phyloP scores from a whole-genome alignment of 2,329 filamentous ascomycete genomes.

The Alternaria postmessia region DNA sequence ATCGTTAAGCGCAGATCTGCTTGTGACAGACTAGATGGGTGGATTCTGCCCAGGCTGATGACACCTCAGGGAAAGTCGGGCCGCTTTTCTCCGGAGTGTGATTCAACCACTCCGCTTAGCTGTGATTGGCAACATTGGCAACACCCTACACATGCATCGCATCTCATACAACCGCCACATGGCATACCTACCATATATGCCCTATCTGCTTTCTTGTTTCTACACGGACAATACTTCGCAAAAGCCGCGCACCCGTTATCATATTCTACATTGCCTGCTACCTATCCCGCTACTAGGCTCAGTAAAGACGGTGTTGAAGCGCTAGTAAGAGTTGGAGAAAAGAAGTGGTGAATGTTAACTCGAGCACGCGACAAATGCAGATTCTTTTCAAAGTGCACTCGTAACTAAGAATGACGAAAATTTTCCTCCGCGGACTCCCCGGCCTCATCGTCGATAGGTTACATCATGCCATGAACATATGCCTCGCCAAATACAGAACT shows the following conservation, averaged over 20 bases:
- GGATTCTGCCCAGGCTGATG: conserved; percentile 12
- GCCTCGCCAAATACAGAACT: neutral
- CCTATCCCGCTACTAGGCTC: too few species aligned
- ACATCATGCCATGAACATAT: neutral
- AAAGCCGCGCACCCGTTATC: too few species aligned
- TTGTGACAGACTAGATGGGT: conserved; percentile 26
- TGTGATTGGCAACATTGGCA: neutral
- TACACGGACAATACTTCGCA: neutral
- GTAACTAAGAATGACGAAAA: too few species aligned
- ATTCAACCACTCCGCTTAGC: neutral
- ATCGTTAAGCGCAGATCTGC: conserved; percentile 29
- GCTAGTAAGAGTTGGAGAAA: too few species aligned
- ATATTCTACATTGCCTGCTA: too few species aligned
- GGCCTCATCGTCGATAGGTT: neutral
- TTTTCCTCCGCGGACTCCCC: neutral
- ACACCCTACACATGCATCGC: neutral
- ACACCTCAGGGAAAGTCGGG: conserved; percentile 22
- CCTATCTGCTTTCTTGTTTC: neutral
- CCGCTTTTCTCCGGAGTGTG: conserved; percentile 30
- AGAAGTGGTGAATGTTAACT: too few species aligned
- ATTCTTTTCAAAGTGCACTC: too few species aligned
- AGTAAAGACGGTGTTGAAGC: too few species aligned
- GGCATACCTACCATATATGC: neutral
- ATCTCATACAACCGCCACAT: neutral
- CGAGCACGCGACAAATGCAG: too few species aligned